Base-by-base conservation (phyloP, 305 asterid genomes). In the Coffea humblotiana region DNA sequence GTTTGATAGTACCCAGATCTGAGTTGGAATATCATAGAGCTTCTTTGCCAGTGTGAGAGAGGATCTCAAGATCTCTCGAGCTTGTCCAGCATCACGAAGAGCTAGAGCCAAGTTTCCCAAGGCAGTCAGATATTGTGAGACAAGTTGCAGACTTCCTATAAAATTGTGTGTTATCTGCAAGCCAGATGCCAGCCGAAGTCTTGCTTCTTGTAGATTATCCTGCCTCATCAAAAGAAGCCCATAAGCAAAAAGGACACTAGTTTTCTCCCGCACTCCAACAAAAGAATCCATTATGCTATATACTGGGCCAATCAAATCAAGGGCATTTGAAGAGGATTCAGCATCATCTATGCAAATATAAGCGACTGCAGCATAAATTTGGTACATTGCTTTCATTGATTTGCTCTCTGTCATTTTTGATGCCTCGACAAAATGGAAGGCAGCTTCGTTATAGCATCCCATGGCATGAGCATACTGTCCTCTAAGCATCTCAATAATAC, bases 101-200 rank as follows among this genome's bases (percentile, higher is more conserved):
- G 97, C 90, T 81, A 96, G 95, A 74, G 98, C 98, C 87, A 96
- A 86, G 86, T 81, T 91, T 74, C 98, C 99, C 61, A 96, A 86
- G 69, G 95, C 95, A 15, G 95, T 92, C 88, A 94, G 79, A 88
- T 92, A 96, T 89, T 94, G 98, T 27, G 99, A 94, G 88, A 94
- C 98, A n/a, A 96, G 97, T 88, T 96, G 99, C 85, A 94, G 94
- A 86, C 94, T 96, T 81, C 98, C 99, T 88, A 93, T 83, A 83
- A 83, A 85, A 75, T 89, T 88, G 80, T 96, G 97, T 29, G 99
- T 92, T 32, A 89, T 92, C 89, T 96, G 99, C 92, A 96, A 90
- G 78, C 98, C 99, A 70, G 97, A 84, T 71, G 99, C 99, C 72
- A 96, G 88, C 76, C 94, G 93, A 81, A 85, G 76, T 82, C 99